phyloP scores from a whole-genome alignment of 345 rosid species.

The Linum tenue region DNA sequence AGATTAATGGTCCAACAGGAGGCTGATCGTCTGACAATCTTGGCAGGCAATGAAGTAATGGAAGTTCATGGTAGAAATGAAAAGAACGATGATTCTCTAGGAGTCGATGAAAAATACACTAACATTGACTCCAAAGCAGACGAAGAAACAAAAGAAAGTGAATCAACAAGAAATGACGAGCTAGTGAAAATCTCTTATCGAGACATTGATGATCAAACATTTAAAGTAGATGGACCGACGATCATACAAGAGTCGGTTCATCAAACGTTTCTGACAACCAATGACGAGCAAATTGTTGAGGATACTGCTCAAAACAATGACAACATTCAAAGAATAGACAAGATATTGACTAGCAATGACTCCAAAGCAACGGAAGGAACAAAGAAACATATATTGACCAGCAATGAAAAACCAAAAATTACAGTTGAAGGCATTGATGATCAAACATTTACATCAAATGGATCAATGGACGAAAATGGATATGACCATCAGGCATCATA shows the following conservation, averaged over 20 bases:
- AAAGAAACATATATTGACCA: background rate
- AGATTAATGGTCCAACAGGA: background rate
- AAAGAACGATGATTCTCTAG: background rate
- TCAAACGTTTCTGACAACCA: background rate
- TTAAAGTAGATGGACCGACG: background rate
- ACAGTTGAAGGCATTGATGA: too few relatives aligned
- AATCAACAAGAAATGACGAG: too few relatives aligned
- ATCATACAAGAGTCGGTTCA: background rate
- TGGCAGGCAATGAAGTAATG: background rate
- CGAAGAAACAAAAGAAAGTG: too few relatives aligned
- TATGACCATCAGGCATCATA: too few relatives aligned
- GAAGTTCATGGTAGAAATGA: background rate
- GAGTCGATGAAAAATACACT: too few relatives aligned
- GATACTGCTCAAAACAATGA: too few relatives aligned
- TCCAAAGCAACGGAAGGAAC: background rate
- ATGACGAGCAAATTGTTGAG: background rate
- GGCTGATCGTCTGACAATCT: background rate
- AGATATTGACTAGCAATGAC: background rate
- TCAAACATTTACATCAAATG: background rate
- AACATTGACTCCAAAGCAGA: too few relatives aligned
- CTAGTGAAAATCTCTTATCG: too few relatives aligned
- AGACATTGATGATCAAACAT: background rate
- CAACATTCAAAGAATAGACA: background rate
- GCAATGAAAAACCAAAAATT: background rate
- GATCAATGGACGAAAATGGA: too few relatives aligned